phyloP scores from a whole-genome alignment of 805 yeast genomes.

The Isabelozyma rhagii region DNA sequence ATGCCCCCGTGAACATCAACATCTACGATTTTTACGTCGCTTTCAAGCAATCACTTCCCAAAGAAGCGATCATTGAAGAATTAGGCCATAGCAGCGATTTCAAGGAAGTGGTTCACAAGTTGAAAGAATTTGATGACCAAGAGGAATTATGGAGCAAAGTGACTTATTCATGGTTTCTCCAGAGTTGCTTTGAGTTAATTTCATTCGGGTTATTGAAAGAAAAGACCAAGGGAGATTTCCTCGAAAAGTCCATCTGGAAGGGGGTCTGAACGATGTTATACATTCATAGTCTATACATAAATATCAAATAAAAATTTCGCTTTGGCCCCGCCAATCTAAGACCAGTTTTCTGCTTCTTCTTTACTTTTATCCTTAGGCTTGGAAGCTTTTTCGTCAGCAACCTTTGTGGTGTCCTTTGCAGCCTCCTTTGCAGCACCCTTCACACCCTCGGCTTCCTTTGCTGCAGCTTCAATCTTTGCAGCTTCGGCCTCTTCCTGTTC shows the following conservation, averaged over 20 bases:
- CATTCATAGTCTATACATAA: neutral
- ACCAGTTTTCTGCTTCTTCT: neutral
- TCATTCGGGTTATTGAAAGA: conserved; percentile 68
- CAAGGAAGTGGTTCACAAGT: conserved; percentile 9
- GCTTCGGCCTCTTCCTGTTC: conserved; percentile 1
- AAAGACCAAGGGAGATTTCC: conserved; percentile 56
- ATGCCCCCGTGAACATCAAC: conserved; percentile 69
- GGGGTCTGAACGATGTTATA: conserved; percentile 39
- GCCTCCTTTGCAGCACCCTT: neutral
- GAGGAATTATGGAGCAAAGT: conserved; percentile 59
- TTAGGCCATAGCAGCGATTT: conserved; percentile 6
- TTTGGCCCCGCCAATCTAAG: neutral
- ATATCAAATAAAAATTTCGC: neutral
- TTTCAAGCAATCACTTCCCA: conserved; percentile 48
- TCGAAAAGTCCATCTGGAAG: conserved; percentile 73
- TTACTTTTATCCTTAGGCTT: neutral
- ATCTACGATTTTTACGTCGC: conserved; percentile 65
- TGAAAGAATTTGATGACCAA: conserved; percentile 10
- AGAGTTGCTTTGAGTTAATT: conserved; percentile 67
- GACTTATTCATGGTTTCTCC: conserved; percentile 69
- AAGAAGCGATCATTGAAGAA: conserved; percentile 17
- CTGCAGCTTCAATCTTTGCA: neutral
- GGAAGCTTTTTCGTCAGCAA: neutral
- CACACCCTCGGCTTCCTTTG: conserved; percentile 2
- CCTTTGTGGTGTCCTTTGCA: neutral